Evolutionary conservation across 1,139 yeast genomes (phyloP).

Genomic region (Saccharomycopsis phalli): DNA sequence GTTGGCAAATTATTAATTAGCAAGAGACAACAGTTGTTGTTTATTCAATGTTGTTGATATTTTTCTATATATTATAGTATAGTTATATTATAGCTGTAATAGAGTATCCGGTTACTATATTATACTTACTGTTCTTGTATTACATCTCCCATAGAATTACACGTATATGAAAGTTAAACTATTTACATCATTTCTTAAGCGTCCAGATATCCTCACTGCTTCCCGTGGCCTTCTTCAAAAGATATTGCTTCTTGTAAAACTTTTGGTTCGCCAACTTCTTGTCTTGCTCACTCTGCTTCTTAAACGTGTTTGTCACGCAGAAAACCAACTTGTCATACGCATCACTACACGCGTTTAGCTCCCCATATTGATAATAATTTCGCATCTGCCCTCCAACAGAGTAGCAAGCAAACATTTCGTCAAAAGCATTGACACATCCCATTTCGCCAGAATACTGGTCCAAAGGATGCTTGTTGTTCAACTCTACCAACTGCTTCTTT

Average conservation of each 20-base stretch:
- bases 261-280: conserved; percentile 51
- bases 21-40: no score
- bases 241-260: conserved; percentile 56
- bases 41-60: no score
- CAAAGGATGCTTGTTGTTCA: conserved; percentile 6
- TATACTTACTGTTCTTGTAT: no score
- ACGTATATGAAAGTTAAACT: no score
- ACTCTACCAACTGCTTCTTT: conserved; percentile 5
- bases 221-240: conserved; percentile 55
- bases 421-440: conserved; percentile 67
- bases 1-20: no score
- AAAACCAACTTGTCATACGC: conserved; percentile 74
- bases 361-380: conserved; percentile 75
- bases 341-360: conserved; percentile 57
- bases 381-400: conserved; percentile 85
- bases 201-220: conserved; percentile 83
- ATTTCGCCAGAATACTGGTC: conserved; percentile 14
- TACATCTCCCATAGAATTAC: no score
- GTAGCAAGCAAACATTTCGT: conserved; percentile 77
- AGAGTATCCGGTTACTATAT: no score
- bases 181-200: conserved; percentile 23
- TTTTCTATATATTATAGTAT: no score
- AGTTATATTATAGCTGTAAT: no score
- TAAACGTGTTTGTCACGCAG: conserved; percentile 53
- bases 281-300: conserved; percentile 38